phyloP scores from a whole-genome alignment of 805 yeast species.

The Candida succiphila region DNA sequence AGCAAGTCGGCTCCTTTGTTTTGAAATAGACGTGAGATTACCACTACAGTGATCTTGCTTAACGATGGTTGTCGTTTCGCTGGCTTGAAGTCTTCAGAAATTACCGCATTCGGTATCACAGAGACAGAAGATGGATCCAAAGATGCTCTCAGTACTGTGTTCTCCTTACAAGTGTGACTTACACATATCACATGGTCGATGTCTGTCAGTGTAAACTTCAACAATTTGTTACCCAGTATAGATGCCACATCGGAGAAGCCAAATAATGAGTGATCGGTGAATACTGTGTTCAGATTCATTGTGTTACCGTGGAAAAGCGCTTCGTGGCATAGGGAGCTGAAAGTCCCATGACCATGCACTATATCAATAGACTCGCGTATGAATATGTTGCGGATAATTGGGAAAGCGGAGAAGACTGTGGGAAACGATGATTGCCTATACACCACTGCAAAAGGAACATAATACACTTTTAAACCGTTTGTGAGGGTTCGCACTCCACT shows the following conservation, averaged over 20 bases:
- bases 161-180: conserved; percentile 92
- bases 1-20: conserved; percentile 92
- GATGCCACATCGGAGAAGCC: conserved; percentile 85
- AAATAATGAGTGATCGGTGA: conserved; percentile 92
- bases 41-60: conserved; percentile 66
- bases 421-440: conserved; percentile 83
- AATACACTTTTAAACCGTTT: conserved; percentile 88
- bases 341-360: conserved; percentile 92
- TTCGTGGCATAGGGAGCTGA: conserved; percentile 80
- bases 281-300: conserved; percentile 85
- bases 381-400: conserved; percentile 74
- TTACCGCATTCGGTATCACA: conserved; percentile 95
- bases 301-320: conserved; percentile 85
- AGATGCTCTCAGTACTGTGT: conserved; percentile 81
- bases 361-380: conserved; percentile 80
- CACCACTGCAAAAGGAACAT: conserved; percentile 74
- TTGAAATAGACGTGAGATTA: conserved; percentile 85
- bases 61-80: conserved; percentile 18
- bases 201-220: conserved; percentile 76
- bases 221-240: conserved; percentile 75
- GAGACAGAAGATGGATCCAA: conserved; percentile 69
- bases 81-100: conserved; percentile 72
- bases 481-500: conserved; percentile 76
- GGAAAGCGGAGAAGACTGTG: conserved; percentile 80
- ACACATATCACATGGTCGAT: conserved; percentile 95